These are phyloP conservation scores for Pythium dissotocum DNA, from an alignment of 352 stramenopile species.

Conservation along the genomic window DNA sequence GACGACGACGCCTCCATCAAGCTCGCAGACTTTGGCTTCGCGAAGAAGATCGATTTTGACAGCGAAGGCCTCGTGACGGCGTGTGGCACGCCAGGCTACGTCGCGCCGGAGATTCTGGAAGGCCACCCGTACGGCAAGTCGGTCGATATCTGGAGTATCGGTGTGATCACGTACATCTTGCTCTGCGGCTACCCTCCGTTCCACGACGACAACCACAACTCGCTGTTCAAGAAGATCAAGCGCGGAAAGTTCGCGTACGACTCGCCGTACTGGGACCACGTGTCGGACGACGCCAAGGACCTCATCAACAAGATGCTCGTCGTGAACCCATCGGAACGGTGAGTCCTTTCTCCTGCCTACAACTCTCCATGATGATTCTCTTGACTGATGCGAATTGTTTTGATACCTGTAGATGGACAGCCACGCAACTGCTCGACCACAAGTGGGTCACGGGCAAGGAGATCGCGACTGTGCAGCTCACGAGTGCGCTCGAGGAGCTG, in stretches of 20 bases:
- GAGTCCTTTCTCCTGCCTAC: slow-evolving; percentile 7
- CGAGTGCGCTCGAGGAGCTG: slow-evolving; percentile 90
- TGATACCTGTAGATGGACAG: slow-evolving; percentile 53
- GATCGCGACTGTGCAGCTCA: slow-evolving; percentile 88
- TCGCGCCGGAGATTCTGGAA: slow-evolving; percentile 83
- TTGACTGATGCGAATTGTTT: slow-evolving; percentile 7
- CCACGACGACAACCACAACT: slow-evolving; percentile 93
- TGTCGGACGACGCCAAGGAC: slow-evolving; percentile 94
- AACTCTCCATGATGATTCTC: not conserved
- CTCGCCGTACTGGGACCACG: slow-evolving; percentile 94
- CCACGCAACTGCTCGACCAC: slow-evolving; percentile 86
- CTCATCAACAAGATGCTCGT: slow-evolving; percentile 93
- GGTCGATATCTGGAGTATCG: slow-evolving; percentile 91
- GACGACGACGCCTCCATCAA: slow-evolving; percentile 87
- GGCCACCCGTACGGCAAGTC: slow-evolving; percentile 77
- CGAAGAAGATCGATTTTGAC: slow-evolving; percentile 83
- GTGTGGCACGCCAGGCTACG: slow-evolving; percentile 82
- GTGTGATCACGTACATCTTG: slow-evolving; percentile 88
- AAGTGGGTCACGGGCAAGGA: slow-evolving; percentile 89
- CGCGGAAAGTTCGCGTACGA: slow-evolving; percentile 94
- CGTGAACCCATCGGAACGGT: slow-evolving; percentile 89
- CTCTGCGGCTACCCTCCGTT: slow-evolving; percentile 87
- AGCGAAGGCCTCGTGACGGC: slow-evolving; percentile 69
- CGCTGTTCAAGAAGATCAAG: slow-evolving; percentile 95
- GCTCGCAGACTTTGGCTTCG: slow-evolving; percentile 85